Conservation (phyloP, 1,284 basidiomycete species). For the Pascua sp. region DNA sequence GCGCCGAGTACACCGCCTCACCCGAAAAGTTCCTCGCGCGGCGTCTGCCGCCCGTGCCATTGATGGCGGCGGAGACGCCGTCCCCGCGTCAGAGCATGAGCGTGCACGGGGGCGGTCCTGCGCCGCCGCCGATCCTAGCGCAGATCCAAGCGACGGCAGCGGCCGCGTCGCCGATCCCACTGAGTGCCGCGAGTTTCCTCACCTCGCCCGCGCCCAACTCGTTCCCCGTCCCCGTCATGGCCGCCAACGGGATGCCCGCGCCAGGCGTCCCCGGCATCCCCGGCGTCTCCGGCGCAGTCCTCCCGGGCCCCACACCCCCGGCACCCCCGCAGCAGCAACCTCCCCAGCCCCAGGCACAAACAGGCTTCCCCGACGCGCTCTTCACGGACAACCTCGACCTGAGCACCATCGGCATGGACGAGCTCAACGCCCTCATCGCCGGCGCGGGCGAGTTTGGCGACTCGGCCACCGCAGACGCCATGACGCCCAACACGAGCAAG, state of each 20-base stretch:
- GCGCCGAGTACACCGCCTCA: slow-evolving; percentile 14
- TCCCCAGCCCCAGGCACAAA: not conserved
- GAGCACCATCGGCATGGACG: slow-evolving; percentile 18
- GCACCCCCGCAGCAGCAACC: not conserved
- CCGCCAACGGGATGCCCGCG: not conserved
- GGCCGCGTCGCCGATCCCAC: slow-evolving; percentile 25
- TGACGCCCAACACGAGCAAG: slow-evolving; percentile 20
- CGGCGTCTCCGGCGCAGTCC: too few relatives aligned
- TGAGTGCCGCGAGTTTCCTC: slow-evolving; percentile 22
- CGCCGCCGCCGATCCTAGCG: slow-evolving; percentile 1
- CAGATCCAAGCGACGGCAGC: slow-evolving; percentile 12
- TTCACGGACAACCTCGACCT: slow-evolving; percentile 15
- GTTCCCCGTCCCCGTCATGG: not conserved
- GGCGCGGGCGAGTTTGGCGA: slow-evolving; percentile 14
- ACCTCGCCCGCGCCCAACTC: slow-evolving; percentile 7
- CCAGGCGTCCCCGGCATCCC: not conserved
- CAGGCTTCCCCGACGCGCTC: slow-evolving; percentile 6
- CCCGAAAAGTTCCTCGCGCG: slow-evolving; percentile 22
- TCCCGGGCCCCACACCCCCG: too few relatives aligned
- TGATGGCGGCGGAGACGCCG: slow-evolving; percentile 16
- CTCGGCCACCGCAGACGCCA: slow-evolving; percentile 1
- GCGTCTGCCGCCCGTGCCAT: slow-evolving; percentile 17
- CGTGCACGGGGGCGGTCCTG: not conserved
- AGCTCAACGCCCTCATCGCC: slow-evolving; percentile 25
- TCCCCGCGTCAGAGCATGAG: slow-evolving; percentile 11